Base-by-base conservation (phyloP, 2,329 filamentous ascomycete species). In the Colletotrichum ledebouriae region DNA sequence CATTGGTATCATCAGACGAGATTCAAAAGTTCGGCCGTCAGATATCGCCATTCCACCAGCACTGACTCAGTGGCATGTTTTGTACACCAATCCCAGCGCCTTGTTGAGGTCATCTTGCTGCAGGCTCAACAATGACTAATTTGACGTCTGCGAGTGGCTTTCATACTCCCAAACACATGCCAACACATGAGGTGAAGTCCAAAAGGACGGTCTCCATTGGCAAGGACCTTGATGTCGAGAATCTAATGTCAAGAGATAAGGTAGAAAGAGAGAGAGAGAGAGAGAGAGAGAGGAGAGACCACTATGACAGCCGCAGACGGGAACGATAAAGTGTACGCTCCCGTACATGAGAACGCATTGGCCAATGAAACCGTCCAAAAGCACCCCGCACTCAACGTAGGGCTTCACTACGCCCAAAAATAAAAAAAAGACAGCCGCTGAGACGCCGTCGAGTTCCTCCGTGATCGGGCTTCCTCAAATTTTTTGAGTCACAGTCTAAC, bases 401-500 rank as follows among this genome's bases (percentile, higher is more conserved):
- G 65, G 65, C 33, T 64, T 58, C 46, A 47, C 52, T 46, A 46
- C 65, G 63, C 60, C 65, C 1, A 17, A 17, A 17, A 17, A 17
- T 1, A 44, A 53, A 55, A 52, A 13, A 22, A 3, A 25, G 25
- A 47, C 15, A 22, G 37, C 53, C 25, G 60, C 65, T 63, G 60
- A 56, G 63, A 55, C 53, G 53, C 33, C 60, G 49, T 42, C 53
- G 60, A 9, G 11, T 34, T 11, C 44, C 37, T 53, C 59, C 46
- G 65, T 65, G 47, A 68, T 68, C 65, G 65, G 65, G 25, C 52
- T 22, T 49, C 33, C 33, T 59, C 49, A 47, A 59, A 56, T 41
- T 68, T 68, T 64, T 68, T 65, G 55, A 68, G 65, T 68, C 60
- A 68, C 47, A 53, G 37, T 49, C 39, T 3, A 22, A 47, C 29